Base-by-base conservation (phyloP, 2,329 filamentous ascomycete genomes). In the Podosphaera leucotricha region DNA sequence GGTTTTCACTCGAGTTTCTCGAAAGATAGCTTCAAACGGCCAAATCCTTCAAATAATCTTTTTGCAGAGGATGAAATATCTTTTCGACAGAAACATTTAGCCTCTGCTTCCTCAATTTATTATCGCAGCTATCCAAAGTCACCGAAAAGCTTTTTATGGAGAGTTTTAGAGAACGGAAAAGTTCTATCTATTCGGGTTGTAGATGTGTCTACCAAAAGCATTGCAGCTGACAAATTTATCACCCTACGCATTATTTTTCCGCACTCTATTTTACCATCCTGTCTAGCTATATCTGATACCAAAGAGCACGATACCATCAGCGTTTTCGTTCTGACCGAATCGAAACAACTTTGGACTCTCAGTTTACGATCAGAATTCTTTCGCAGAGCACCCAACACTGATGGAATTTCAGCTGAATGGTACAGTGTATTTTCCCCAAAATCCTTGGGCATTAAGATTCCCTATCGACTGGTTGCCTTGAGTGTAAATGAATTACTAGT, bases 121-220 rank as follows among this genome's bases (percentile, higher is more conserved):
- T 85, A 92, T 61, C 76, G 90, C 45, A 72, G 72, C 59, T 72
- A 79, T 59, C 74, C 80, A 55, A 67, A 71, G 50, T 77, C 79
- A 50, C 90, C 90, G 35, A 77, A 81, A 57, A 83, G 75, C 60
- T 92, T 95, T 57, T 69, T 93, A 41, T 98, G 90, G 90, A 75
- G 87, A 53, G 70, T 95, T 35, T 64, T 94, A 48, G 80, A 92
- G 55, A 75, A 83, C 54, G 75, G 76, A 55, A 80, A 72, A 52
- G 67, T 84, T 49, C 67, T 98, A 53, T 87, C 90, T 62, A 68
- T 98, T 43, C 80, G 83, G 56, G 77, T 75, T 36, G 75, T 82
- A 47, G 90, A 98, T 61, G 64, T 94, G 51, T 79, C 75, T 58
- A 85, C 71, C 63, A 72, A 68, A 51, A 68, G 67, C 48, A 70